These are phyloP conservation scores for Metschnikowia sp. DNA, from an alignment of 805 yeast genomes.

Conservation along the genomic window DNA sequence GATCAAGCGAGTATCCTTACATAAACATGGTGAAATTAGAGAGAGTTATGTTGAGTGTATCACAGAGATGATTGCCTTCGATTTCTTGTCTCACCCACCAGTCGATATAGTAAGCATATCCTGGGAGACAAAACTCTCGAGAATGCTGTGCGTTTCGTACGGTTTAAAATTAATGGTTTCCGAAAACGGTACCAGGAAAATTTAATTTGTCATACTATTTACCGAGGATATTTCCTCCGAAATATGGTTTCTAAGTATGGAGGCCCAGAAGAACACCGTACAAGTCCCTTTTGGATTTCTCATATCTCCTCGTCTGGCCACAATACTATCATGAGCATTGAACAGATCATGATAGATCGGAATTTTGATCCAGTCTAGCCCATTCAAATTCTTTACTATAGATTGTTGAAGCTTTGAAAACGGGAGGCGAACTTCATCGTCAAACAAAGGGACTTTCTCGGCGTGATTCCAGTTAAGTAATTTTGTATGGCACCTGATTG, in stretches of 20 bases:
- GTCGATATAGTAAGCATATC: too few species aligned
- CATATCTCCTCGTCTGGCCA: slow-evolving; percentile 66
- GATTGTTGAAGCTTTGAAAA: slow-evolving; percentile 34
- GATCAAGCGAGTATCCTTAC: too few species aligned
- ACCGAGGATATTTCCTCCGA: slow-evolving; percentile 5
- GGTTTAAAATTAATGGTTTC: too few species aligned
- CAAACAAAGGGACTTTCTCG: slow-evolving; percentile 27
- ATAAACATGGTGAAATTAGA: too few species aligned
- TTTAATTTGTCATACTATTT: not conserved
- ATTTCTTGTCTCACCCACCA: too few species aligned
- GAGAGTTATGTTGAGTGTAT: too few species aligned
- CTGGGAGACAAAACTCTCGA: too few species aligned
- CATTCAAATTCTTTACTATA: slow-evolving; percentile 55
- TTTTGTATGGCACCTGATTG: not conserved
- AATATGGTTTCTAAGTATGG: slow-evolving; percentile 32
- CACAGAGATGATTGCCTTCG: too few species aligned
- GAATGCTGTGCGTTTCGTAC: too few species aligned
- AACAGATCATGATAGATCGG: slow-evolving; percentile 67
- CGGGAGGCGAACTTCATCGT: slow-evolving; percentile 31
- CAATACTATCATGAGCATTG: slow-evolving; percentile 85
- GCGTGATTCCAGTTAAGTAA: not conserved
- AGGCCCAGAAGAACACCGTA: slow-evolving; percentile 48
- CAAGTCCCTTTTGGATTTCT: slow-evolving; percentile 52
- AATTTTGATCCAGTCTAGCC: slow-evolving; percentile 70
- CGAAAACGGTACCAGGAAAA: not conserved